phyloP scores from a whole-genome alignment of 1,139 yeast genomes.

The Scheffersomyces segobiensis region DNA sequence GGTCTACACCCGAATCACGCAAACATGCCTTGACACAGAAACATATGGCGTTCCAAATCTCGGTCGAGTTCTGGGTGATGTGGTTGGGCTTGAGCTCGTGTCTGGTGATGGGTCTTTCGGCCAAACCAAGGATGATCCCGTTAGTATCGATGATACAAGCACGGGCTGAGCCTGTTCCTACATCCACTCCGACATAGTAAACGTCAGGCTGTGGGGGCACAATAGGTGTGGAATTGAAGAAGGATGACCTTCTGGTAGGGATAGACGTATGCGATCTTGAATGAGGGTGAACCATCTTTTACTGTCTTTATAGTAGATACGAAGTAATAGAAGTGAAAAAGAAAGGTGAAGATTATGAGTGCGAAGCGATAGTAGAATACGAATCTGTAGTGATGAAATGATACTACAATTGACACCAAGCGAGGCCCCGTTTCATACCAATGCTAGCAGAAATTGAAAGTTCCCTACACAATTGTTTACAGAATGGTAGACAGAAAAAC shows the following conservation, averaged over 20 bases:
- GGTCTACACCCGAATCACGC: conserved; percentile 71
- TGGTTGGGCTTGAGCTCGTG: conserved; percentile 69
- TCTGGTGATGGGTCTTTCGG: conserved; percentile 77
- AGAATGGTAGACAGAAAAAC: neutral
- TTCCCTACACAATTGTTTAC: neutral
- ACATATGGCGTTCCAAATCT: conserved; percentile 89
- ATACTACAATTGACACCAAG: neutral
- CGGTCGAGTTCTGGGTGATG: conserved; percentile 86
- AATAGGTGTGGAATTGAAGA: conserved; percentile 37
- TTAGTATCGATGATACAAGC: conserved; percentile 85
- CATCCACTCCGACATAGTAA: conserved; percentile 90
- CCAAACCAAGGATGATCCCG: conserved; percentile 80
- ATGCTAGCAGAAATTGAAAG: neutral
- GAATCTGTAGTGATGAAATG: neutral
- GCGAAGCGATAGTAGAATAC: neutral
- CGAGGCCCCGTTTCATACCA: neutral
- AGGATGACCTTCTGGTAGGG: conserved; percentile 40
- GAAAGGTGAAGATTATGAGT: neutral
- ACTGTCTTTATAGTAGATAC: neutral
- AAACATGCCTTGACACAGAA: conserved; percentile 75
- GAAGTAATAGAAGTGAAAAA: no score
- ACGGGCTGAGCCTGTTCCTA: conserved; percentile 96
- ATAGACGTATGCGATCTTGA: conserved; percentile 39
- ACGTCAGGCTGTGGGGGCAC: conserved; percentile 50
- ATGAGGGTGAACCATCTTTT: neutral